These are phyloP conservation scores for Rutidosis leptorrhynchoides DNA, from an alignment of 129 eudicot genomes.

Conservation along the genomic window DNA sequence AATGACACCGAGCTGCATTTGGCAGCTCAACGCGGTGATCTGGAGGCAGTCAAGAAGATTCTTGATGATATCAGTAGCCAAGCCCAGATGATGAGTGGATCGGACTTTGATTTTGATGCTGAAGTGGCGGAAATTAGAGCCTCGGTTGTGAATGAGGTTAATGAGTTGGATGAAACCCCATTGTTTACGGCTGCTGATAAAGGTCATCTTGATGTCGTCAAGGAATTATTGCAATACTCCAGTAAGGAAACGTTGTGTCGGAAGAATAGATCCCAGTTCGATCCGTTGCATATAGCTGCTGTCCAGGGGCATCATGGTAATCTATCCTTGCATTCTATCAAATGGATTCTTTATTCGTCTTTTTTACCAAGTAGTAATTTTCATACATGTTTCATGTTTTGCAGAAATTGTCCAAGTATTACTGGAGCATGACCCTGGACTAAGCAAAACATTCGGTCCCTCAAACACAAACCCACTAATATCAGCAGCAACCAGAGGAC, in stretches of 20 bases:
- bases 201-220: no score
- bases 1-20: slow-evolving; percentile 65
- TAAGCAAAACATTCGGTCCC: slow-evolving; percentile 45
- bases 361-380: not conserved
- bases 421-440: slow-evolving; percentile 47
- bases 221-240: no score
- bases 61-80: slow-evolving; percentile 44
- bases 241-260: no score
- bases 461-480: slow-evolving; percentile 54
- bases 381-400: not conserved
- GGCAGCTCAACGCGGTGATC: slow-evolving; percentile 67
- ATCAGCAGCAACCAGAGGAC: slow-evolving; percentile 60
- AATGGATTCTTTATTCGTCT: not conserved
- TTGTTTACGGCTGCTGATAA: no score
- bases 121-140: no score
- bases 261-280: no score
- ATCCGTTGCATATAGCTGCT: slow-evolving; percentile 64
- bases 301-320: slow-evolving; percentile 60
- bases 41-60: slow-evolving; percentile 51
- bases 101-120: no score
- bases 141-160: no score
- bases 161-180: no score
- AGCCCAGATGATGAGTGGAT: no score
- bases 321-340: no score
- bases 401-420: slow-evolving; percentile 61